These are phyloP conservation scores for Ophiostoma himal-ulmi DNA, from an alignment of 2,329 filamentous ascomycete genomes.

Conservation along the genomic window DNA sequence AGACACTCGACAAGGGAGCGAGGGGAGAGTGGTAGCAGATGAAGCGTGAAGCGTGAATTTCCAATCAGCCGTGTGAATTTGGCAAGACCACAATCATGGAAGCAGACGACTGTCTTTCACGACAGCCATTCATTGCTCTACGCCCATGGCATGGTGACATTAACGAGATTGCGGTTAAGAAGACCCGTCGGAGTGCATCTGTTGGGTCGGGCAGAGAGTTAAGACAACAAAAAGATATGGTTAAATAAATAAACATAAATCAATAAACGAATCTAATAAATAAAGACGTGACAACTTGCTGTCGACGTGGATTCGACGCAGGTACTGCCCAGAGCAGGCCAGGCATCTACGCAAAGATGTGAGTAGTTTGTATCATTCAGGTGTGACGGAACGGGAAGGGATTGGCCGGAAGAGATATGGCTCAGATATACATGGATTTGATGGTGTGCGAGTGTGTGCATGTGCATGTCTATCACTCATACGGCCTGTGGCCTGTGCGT, in stretches of 20 bases:
- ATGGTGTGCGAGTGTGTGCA: neutral
- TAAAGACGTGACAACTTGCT: neutral
- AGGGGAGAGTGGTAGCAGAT: neutral
- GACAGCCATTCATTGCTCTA: neutral
- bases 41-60: slow-evolving; percentile 5
- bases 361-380: neutral
- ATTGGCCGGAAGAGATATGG: neutral
- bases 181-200: slow-evolving; percentile 9
- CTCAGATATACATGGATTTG: neutral
- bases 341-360: neutral
- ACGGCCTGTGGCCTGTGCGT: neutral
- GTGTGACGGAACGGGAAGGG: slow-evolving; percentile 4
- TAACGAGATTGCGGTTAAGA: neutral
- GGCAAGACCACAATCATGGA: neutral
- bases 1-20: neutral
- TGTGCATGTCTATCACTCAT: neutral
- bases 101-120: neutral
- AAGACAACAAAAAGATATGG: neutral
- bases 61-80: neutral
- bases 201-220: neutral
- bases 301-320: neutral
- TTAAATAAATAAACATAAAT: neutral
- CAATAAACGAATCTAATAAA: neutral
- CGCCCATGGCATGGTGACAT: neutral
- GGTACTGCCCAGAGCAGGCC: slow-evolving; percentile 1